Evolutionary conservation across 108 stramenopile species (phyloP), one percentile per base, ranked within the genome.

Genomic region (Discostella stelligeroides): DNA sequence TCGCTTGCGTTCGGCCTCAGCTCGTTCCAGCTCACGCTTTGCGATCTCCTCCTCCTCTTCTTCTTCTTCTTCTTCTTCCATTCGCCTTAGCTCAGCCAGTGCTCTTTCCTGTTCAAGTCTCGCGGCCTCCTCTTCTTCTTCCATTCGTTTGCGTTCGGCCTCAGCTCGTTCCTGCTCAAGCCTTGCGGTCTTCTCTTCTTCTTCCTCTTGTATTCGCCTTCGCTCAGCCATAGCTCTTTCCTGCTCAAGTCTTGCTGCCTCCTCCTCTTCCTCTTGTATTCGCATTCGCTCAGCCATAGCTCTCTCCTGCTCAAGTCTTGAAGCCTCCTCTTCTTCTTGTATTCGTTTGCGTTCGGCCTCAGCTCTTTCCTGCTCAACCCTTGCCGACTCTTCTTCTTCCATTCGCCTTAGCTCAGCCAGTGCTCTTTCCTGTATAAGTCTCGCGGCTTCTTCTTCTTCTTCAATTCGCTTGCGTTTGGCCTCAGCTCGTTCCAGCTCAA

Each of bases 21-120:
- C 4, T 48, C 48, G 70, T 13, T 63, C 70, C 61, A 17, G 63
- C 60, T 64, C 70, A 39, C 45, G 28, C 56, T 21, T 42, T 41
- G 24, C 63, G 18, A 9, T 42, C 67, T 50, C 60, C 15, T 7
- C 61, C 37, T 34, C 34, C 1, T 38, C 56, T 57, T 47, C 28
- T 2, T 3, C 11, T 21, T 42, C 43, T 43, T 42, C 20, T 8
- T 29, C 60, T 42, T 42, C 43, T 17, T 4, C n/a, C 43, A 4
- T 45, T 45, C 12, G 43, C n/a, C n/a, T n/a, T n/a, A n/a, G n/a
- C n/a, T 41, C 40, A n/a, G 48, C 51, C 54, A 20, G 59, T 14
- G 37, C 1, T 38, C 56, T 57, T 47, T 46, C 53, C 54, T 24
- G 18, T 38, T 64, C 63, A 15, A 46, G 8, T n/a, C 42, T 27